Conservation (phyloP, 2,329 filamentous ascomycete genomes). For the Atkinsonella texensis region DNA sequence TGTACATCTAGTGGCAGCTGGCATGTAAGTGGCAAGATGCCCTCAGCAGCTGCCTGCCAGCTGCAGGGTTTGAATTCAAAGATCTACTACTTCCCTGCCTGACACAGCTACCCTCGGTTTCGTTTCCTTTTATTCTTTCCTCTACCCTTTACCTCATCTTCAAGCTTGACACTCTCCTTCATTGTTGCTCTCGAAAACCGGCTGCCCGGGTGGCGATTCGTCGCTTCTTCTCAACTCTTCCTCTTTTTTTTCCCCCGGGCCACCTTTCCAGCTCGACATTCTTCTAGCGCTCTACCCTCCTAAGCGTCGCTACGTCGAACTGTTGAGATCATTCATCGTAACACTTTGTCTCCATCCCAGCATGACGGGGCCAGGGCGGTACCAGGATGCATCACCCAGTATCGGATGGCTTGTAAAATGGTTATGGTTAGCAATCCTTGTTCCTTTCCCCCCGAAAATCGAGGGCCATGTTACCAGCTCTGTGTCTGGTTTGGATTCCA, state of each 20-base stretch:
- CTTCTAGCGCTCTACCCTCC: neutral
- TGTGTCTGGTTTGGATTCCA: slow-evolving; percentile 10
- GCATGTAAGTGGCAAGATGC: slow-evolving; percentile 1
- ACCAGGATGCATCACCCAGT: neutral
- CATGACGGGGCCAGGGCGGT: slow-evolving; percentile 5
- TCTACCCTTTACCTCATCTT: slow-evolving; percentile 2
- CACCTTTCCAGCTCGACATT: neutral
- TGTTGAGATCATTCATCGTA: neutral
- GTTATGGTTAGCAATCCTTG: slow-evolving; percentile 4
- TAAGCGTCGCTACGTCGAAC: neutral
- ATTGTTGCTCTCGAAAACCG: neutral
- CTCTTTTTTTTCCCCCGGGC: neutral
- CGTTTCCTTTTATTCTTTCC: slow-evolving; percentile 3
- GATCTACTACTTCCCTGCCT: slow-evolving; percentile 2
- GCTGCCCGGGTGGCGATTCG: neutral
- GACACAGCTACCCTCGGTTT: neutral
- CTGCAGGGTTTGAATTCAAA: neutral
- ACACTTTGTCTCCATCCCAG: slow-evolving; percentile 7
- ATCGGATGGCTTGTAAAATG: slow-evolving; percentile 5
- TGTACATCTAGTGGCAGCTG: slow-evolving; percentile 2
- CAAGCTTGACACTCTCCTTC: neutral
- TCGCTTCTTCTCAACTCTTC: neutral
- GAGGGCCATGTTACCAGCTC: slow-evolving; percentile 10
- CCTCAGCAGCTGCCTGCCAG: slow-evolving; percentile 5
- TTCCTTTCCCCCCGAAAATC: slow-evolving; percentile 4